Conservation (phyloP, 768 basidiomycete species). For the Suillus sp. region DNA sequence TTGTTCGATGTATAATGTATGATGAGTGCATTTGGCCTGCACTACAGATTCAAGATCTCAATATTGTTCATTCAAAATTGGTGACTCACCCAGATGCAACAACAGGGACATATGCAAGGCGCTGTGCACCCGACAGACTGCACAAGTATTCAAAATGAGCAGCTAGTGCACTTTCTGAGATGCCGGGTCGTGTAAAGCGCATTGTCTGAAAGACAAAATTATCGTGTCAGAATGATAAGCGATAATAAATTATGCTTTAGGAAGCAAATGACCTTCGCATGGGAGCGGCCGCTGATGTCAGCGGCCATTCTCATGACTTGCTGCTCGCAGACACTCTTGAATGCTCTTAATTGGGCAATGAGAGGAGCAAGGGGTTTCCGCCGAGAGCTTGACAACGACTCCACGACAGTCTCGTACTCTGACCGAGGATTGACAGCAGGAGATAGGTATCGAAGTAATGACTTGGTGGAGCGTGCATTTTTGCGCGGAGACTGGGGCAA, state of each 20-base stretch:
- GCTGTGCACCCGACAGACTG: conserved; percentile 73
- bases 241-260: neutral
- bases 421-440: conserved; percentile 26
- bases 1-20: conserved; percentile 97
- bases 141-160: conserved; percentile 94
- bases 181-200: conserved; percentile 64
- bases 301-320: conserved; percentile 81
- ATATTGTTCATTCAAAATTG: neutral
- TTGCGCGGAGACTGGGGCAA: conserved; percentile 39
- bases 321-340: conserved; percentile 83
- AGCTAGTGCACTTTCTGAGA: conserved; percentile 61
- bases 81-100: conserved; percentile 84
- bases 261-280: conserved; percentile 65
- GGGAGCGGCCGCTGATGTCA: conserved; percentile 83
- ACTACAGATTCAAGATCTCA: neutral
- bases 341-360: conserved; percentile 67
- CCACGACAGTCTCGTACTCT: conserved; percentile 60
- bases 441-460: conserved; percentile 56
- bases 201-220: conserved; percentile 60
- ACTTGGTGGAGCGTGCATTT: conserved; percentile 44
- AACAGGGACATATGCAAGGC: conserved; percentile 97
- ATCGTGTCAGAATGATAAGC: conserved; percentile 4
- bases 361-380: conserved; percentile 61
- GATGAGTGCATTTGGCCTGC: conserved; percentile 81
- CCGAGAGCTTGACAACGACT: conserved; percentile 49